Conservation (phyloP, 2,329 filamentous ascomycete genomes). For the Colletotrichum sp. region DNA sequence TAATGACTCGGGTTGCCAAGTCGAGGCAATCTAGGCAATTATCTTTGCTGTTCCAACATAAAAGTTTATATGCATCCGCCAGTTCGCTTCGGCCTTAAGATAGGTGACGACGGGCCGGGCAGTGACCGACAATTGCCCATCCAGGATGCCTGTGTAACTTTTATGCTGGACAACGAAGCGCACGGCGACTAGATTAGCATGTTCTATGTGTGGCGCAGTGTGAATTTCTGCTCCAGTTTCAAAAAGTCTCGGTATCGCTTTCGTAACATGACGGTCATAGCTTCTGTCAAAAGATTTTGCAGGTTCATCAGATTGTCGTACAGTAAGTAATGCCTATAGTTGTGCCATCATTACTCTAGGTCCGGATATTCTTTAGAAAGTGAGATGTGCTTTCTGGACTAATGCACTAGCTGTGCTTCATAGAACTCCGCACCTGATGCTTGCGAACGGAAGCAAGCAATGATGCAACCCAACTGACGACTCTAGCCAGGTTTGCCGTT, state of each 20-base stretch:
- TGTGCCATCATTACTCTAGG: background rate
- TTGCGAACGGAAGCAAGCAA: accelerated
- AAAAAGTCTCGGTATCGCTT: background rate
- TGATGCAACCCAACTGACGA: background rate
- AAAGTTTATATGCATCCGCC: background rate
- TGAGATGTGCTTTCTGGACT: background rate
- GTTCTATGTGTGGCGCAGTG: background rate
- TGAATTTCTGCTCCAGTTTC: background rate
- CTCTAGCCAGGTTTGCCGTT: background rate
- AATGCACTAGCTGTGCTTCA: background rate
- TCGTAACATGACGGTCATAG: background rate
- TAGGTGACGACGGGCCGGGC: background rate
- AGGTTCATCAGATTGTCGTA: background rate
- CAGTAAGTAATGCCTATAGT: background rate
- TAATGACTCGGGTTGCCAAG: background rate
- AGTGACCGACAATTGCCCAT: background rate
- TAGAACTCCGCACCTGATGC: background rate
- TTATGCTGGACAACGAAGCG: background rate
- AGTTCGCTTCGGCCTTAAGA: background rate
- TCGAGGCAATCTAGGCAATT: background rate
- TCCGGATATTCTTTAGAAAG: accelerated
- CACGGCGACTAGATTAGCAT: background rate
- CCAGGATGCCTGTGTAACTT: background rate
- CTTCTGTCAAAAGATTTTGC: background rate
- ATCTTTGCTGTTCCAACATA: background rate